A percentile compares a stretch with the other conserved stretches of the same genome.
Evolutionary conservation across 225 moss, liverwort and hornwort genomes (phyloP).

Genomic region (Bryoerythrophyllum caledonicum): DNA sequence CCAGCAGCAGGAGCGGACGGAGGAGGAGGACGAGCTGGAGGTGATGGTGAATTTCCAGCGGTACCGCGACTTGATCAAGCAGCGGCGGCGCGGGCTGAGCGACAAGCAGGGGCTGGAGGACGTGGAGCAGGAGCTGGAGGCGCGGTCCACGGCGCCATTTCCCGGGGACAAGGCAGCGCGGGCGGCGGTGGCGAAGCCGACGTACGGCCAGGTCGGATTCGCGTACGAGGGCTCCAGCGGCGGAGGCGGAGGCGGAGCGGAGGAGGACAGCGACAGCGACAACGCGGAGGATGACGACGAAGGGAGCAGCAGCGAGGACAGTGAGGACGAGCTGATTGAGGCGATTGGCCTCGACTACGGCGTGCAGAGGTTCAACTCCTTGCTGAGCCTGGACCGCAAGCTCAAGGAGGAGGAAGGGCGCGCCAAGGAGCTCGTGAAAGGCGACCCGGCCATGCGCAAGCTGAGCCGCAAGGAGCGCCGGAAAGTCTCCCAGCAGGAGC

Average conservation of each 20-base stretch:
- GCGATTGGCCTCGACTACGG: constrained; percentile 90
- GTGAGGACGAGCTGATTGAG: constrained; percentile 97
- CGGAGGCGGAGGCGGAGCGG: constrained; percentile 34
- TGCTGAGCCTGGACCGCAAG: constrained; percentile 87
- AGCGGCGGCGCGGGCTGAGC: constrained; percentile 89
- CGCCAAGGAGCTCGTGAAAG: constrained; percentile 93
- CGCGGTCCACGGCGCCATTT: constrained; percentile 67
- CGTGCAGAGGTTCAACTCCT: constrained; percentile 84
- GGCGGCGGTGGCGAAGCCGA: constrained; percentile 55
- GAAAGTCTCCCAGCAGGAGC: constrained; percentile 92
- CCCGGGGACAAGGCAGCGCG: constrained; percentile 56
- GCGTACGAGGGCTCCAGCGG: constrained; percentile 68
- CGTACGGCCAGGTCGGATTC: constrained; percentile 95
- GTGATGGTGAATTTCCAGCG: constrained; percentile 99
- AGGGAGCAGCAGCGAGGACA: constrained; percentile 92
- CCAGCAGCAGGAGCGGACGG: constrained; percentile 69
- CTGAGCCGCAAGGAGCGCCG: constrained; percentile 95
- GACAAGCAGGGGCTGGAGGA: constrained; percentile 95
- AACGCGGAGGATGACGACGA: constrained; percentile 84
- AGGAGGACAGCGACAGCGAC: constrained; percentile 88
- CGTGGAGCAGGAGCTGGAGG: constrained; percentile 94
- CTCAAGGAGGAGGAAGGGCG: constrained; percentile 94
- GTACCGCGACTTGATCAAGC: constrained; percentile 96
- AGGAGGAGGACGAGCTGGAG: constrained; percentile 98
- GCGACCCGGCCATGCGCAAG: constrained; percentile 96